A percentile compares a stretch with the other conserved stretches of the same genome.
Conservation (phyloP, 2,329 filamentous ascomycete species). For the Venturia aucupariae region DNA sequence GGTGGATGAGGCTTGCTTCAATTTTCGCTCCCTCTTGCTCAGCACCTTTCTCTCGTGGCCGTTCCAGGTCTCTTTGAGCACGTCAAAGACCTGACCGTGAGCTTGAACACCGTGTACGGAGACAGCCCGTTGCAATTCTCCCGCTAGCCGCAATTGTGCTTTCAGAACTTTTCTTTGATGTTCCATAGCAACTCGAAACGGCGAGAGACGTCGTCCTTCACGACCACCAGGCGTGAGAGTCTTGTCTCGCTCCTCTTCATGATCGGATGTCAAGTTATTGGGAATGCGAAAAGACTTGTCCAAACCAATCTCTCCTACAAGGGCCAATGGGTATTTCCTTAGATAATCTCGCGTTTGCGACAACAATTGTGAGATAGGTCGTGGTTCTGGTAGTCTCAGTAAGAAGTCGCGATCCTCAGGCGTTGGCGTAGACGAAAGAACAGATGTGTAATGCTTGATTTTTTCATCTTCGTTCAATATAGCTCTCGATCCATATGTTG, state of each 20-base stretch:
- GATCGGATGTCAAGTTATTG: conserved; percentile 40
- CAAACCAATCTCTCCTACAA: conserved; percentile 69
- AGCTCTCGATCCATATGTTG: conserved; percentile 23
- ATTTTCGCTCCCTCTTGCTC: conserved; percentile 47
- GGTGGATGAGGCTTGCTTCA: conserved; percentile 14
- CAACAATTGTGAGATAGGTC: conserved; percentile 50
- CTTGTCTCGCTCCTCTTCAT: conserved; percentile 34
- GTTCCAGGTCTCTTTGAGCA: conserved; percentile 57
- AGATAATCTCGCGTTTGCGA: conserved; percentile 48
- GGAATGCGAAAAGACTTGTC: conserved; percentile 72
- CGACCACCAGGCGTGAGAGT: conserved; percentile 58
- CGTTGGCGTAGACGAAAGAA: conserved; percentile 43
- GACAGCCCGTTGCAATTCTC: conserved; percentile 53
- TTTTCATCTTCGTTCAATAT: conserved; percentile 34
- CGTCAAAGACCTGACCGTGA: conserved; percentile 60
- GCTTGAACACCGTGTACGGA: conserved; percentile 69
- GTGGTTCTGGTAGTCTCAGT: conserved; percentile 49
- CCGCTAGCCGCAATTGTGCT: conserved; percentile 63
- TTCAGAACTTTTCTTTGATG: conserved; percentile 61
- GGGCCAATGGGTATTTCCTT: conserved; percentile 48
- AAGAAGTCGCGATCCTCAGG: conserved; percentile 44
- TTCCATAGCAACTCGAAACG: conserved; percentile 55
- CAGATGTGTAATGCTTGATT: conserved; percentile 55
- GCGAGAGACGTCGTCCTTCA: conserved; percentile 58
- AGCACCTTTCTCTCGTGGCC: conserved; percentile 56